Evolutionary conservation across 2,329 filamentous ascomycete genomes (phyloP), one percentile per base, ranked within the genome.

Genomic region (Hymenoscyphus infarciens): DNA sequence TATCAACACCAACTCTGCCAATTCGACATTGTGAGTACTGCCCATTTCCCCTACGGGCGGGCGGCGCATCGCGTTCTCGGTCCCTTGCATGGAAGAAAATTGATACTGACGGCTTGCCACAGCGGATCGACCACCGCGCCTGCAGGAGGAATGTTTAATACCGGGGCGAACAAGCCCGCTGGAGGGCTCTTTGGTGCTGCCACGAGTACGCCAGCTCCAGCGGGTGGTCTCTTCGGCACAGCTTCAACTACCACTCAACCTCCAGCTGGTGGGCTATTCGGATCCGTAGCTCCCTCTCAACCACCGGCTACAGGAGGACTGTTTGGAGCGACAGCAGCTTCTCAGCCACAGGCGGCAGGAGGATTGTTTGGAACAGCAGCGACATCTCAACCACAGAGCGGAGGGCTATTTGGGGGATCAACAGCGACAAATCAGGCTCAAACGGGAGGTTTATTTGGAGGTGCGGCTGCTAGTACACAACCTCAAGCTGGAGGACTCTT

Each of bases 1-100:
- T 71, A 87, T 87, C 76, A 88, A 87, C 75, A 87, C 84, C 19
- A 81, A 80, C 67, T 78, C 82, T 63, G 85, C 85, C 66, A 87
- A 86, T 74, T 74, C 80, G 65, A 77, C 82, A 76, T 81, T 82
- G 82, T 83, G 70, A 74, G 81, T 77, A 19, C 33, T 56, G 39
- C 29, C 60, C 63, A 15, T 25, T 42, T 19, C 29, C 19, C 38
- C 29, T 31, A 39, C 55, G 25, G 8, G 53, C 39, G 29, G 38
- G 39, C 15, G 10, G 3, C 42, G 42, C 42, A 49, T 49, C 42
- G 42, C n/a, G 10, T 22, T 49, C 42, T 22, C 77, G 63, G 74
- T 74, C 33, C 69, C 63, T 61, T 60, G 69, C 49, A 52, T 62
- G 33, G 45, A 57, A 52, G 22, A 15, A 52, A 25, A 5, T 54